Base-by-base conservation (phyloP, 2,329 filamentous ascomycete species). In the Grosmannia clavigera region DNA sequence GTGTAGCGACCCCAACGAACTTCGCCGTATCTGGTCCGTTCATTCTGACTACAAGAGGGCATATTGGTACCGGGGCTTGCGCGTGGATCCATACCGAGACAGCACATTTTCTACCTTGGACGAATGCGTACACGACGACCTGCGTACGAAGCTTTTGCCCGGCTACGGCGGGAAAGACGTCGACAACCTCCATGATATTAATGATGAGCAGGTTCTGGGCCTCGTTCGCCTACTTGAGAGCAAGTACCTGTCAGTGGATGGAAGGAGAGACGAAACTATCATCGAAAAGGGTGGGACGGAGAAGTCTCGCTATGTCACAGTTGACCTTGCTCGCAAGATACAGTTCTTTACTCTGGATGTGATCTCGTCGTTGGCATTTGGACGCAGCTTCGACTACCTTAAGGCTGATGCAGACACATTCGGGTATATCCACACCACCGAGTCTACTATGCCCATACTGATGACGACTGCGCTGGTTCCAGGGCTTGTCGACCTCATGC, bases 341-440 rank as follows among this genome's bases (percentile, higher is more conserved):
- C 77, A 80, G 59, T 81, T 74, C 69, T 76, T 82, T 55, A 80
- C 79, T 0, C 69, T 82, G 3, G 80, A 83, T 63, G 76, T 82
- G 50, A 80, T 83, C 61, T 78, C 74, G 29, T 72, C 74, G 4
- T 66, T 83, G 16, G 78, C 76, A 0, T 77, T 82, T 31, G 80
- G 79, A 52, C 67, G 73, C 52, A 68, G 73, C 4, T 78, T 81
- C 56, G 76, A 77, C 14, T 78, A 76, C 64, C 67, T 79, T 3
- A 70, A 73, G 9, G 62, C 70, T 14, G 75, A 81, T 66, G 66
- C 69, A 9, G 78, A 81, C 61, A 67, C 73, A 1, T 75, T 75
- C 60, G 72, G 70, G 51, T 80, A 78, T 65, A 75, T 79, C 40
- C 60, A 63, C 43, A 65, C 65, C 50, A 65, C 60, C 72, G 60